Evolutionary conservation across 2,329 filamentous ascomycete species (phyloP), one percentile per base, ranked within the genome.

Genomic region (Huntiella abstrusa): DNA sequence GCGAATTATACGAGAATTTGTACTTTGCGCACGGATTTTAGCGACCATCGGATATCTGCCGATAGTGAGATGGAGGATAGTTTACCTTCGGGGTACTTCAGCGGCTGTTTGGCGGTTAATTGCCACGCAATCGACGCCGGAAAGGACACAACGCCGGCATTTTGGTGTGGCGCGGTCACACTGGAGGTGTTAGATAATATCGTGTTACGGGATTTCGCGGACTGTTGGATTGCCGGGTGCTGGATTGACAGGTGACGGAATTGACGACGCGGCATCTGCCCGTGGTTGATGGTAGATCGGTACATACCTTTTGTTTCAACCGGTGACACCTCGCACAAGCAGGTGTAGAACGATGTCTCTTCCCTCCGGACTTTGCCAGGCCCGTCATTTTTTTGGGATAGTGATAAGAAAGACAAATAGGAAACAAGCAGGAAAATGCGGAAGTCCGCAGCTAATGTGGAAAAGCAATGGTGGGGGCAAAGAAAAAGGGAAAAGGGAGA

Each of bases 301-400:
- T 16, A 36, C 33, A 11, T 16, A 51, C 46, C 39, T 48, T 51
- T 48, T 52, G 45, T 33, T 51, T 49, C 15, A 47, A 35, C 15
- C 43, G 44, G 22, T 49, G 50, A 34, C 51, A 53, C 16, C 52
- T 45, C 5, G 52, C 43, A 38, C 52, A 53, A 12, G 52, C 52
- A 2, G 49, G 49, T 3, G 47, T 51, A 13, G 44, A 46, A 17
- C 44, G 44, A 19, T 46, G 44, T 10, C 44, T 36, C 34, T 46
- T 46, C 12, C 13, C 15, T 22, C 16, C 19, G 7, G 41, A 28
- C 22, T 28, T 28, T 28, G 22, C 22, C 6, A 28, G 22, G 22
- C 22, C 22, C 6, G 22, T 10, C 22, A 28, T 28, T 28, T 7
- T 28, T 28, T 28, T 28, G 6, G 8, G 6, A 28, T 7, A 28